Evolutionary conservation across 2,329 filamentous ascomycete species (phyloP), one percentile per base, ranked within the genome.

Genomic region (Xylaria sp.): DNA sequence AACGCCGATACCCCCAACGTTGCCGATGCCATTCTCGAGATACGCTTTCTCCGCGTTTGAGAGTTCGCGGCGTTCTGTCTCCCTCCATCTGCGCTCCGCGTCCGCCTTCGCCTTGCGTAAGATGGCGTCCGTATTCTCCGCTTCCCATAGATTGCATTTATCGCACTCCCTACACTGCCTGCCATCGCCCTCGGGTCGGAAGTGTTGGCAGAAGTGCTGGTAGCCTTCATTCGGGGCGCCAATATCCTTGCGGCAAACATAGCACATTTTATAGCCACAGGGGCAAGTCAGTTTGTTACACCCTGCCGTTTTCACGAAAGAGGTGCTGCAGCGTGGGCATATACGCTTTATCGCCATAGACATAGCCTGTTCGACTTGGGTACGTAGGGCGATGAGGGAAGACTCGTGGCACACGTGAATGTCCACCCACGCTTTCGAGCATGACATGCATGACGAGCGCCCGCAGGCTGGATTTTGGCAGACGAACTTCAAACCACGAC

Each of bases 181-280:
- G 23, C 85, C 83, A 57, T 94, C 93, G 0, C 91, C 93, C 69
- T 92, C 87, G 10, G 93, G 91, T 9, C 96, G 87, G 79, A 98
- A 98, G 80, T 98, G 96, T 78, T 97, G 92, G 78, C 96, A 99
- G 77, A 97, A 99, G 80, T 99, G 96, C 45, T 89, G 86, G 79
- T 99, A 98, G 0, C 95, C 94, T 78, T 94, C 91, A 56, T 80
- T 80, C 41, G 73, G 69, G 58, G 87, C 83, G 64, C 84, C 83
- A 55, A 91, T 88, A 75, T 93, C 90, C 73, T 91, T 91, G 46
- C 96, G 92, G 80, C 96, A 99, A 55, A 98, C 89, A 77, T 99
- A 99, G 79, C 96, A 99, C 95, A 98, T 98, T 74, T 92, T 91
- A 81, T 98, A 98, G 9, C 96, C 96, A 80, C 96, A 99, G 18